Conservation (phyloP, 2,329 filamentous ascomycete genomes). For the Nannizzia gypsea region DNA sequence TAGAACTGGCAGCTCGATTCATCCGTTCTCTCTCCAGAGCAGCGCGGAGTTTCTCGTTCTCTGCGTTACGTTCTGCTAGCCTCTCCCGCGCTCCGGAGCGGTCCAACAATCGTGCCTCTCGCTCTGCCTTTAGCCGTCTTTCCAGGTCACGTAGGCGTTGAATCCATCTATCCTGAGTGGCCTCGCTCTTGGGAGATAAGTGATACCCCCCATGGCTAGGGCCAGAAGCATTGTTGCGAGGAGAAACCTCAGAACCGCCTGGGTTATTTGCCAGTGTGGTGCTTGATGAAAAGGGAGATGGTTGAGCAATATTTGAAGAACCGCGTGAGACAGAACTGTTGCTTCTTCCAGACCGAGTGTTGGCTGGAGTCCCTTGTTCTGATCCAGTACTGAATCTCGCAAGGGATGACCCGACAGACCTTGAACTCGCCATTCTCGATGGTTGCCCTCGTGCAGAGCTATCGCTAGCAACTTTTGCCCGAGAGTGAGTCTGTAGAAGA, state of each 20-base stretch:
- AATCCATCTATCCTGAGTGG: constrained; percentile 64
- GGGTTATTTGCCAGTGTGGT: constrained; percentile 21
- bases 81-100: constrained; percentile 70
- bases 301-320: constrained; percentile 25
- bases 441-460: constrained; percentile 21
- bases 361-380: constrained; percentile 15
- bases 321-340: constrained; percentile 19
- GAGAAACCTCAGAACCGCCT: neutral
- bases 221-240: constrained; percentile 11
- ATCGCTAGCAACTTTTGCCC: constrained; percentile 38
- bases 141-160: constrained; percentile 79
- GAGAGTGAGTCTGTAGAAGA: constrained; percentile 57
- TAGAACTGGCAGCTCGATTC: constrained; percentile 16
- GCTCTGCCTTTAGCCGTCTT: constrained; percentile 74
- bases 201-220: constrained; percentile 8
- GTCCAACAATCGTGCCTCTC: constrained; percentile 76
- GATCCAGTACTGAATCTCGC: constrained; percentile 2
- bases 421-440: neutral
- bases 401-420: neutral
- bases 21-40: constrained; percentile 50
- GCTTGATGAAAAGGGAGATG: constrained; percentile 21
- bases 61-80: constrained; percentile 60
- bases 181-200: constrained; percentile 18
- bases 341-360: constrained; percentile 20
- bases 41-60: constrained; percentile 58